These are phyloP conservation scores for Circinella umbellata DNA, from an alignment of 371 early-diverging fungal genomes.

Conservation along the genomic window DNA sequence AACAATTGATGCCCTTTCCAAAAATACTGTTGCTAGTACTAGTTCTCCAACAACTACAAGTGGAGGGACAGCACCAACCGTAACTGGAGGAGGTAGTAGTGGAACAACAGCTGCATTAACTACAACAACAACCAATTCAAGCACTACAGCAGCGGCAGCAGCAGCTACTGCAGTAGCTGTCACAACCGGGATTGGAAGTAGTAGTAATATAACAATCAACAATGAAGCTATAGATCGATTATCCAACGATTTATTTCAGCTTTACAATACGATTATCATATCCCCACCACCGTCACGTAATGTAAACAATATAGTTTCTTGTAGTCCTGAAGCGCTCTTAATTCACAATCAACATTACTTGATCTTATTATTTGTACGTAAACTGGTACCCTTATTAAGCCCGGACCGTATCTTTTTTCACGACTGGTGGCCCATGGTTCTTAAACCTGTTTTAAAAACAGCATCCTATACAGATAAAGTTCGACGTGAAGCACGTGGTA, in stretches of 20 bases:
- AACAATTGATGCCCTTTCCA: slow-evolving; percentile 10
- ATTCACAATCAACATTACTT: slow-evolving; percentile 44
- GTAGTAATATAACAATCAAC: too few species aligned
- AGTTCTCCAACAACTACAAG: background rate
- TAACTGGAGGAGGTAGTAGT: too few species aligned
- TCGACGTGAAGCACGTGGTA: slow-evolving; percentile 36
- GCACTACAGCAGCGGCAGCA: slow-evolving; percentile 1
- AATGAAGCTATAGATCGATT: slow-evolving; percentile 43
- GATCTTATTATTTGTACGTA: slow-evolving; percentile 39
- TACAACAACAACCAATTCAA: slow-evolving; percentile 8
- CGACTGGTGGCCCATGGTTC: slow-evolving; percentile 35
- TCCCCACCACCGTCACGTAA: slow-evolving; percentile 17
- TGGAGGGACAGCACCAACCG: too few species aligned
- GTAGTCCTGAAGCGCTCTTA: slow-evolving; percentile 23
- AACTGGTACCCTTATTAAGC: slow-evolving; percentile 38
- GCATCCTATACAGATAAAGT: slow-evolving; percentile 42
- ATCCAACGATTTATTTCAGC: slow-evolving; percentile 34
- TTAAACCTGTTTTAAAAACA: slow-evolving; percentile 38
- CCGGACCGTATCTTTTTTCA: slow-evolving; percentile 34
- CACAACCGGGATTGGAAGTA: background rate
- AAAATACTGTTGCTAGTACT: too few species aligned
- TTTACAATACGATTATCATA: slow-evolving; percentile 28
- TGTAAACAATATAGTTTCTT: slow-evolving; percentile 29
- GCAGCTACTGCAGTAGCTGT: slow-evolving; percentile 2
- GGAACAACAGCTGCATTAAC: too few species aligned